Base-by-base conservation (phyloP, 2,329 filamentous ascomycete species). In the Fusarium coffeatum region DNA sequence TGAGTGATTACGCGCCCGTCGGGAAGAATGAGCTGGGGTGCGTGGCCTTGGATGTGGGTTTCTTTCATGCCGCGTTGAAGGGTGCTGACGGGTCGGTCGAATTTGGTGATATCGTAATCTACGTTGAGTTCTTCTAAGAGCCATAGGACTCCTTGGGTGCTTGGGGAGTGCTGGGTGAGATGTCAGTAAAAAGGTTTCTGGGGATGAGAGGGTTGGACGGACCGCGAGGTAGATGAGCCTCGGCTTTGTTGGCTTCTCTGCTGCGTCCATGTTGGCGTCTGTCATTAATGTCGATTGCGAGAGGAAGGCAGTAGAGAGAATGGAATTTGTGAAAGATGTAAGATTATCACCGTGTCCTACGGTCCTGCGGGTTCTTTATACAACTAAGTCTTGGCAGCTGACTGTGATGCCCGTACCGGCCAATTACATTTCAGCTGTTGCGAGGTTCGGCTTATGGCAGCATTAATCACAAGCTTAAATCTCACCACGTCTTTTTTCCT, bases 121-220 rank as follows among this genome's bases (percentile, higher is more conserved):
- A 48, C 22, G 0, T 4, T 23, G 1, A 55, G 28, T 3, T 55
- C 53, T 13, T 55, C 53, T 4, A 55, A 42, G 0, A 55, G 42
- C 53, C 41, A 55, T 1, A 55, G 5, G 2, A 55, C 51, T 3
- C 32, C 40, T 23, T 55, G 51, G 0, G 51, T 46, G 18, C 12
- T 45, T 25, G 51, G 51, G 2, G 51, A 55, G 13, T 55, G 51
- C 51, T 55, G 25, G 1, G 6, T 3, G 1, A 6, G 0, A 4
- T 6, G 16, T 55, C 12, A 55, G 16, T 6, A 12, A 1, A 1
- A 3, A 8, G 1, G 0, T 2, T 12, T 11, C 15, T 4, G 12
- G 5, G 5, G 3, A 1, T 9, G 30, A 6, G 11, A 9, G n/a
- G 3, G 3, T 15, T 3, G 2, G 12, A 25, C 15, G 0, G 20